These are phyloP conservation scores for Coemansia erecta DNA, from an alignment of 192 early-diverging fungal species.

Conservation along the genomic window DNA sequence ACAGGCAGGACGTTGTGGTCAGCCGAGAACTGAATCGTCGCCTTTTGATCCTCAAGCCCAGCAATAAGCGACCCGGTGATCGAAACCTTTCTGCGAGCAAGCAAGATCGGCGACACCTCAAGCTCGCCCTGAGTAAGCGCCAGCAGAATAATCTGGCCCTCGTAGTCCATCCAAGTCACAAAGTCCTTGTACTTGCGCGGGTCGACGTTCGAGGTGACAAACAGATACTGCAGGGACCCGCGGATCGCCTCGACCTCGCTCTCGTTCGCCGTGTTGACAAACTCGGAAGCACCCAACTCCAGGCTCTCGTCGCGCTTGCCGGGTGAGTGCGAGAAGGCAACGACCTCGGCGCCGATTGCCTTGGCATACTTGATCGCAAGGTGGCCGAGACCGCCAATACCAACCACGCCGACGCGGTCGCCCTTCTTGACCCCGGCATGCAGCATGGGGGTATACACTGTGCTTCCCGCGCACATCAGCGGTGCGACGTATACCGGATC, in stretches of 20 bases:
- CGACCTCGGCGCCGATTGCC: constrained; percentile 50
- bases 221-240: constrained; percentile 35
- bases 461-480: constrained; percentile 79
- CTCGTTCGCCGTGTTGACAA: constrained; percentile 36
- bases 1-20: constrained; percentile 63
- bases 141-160: constrained; percentile 54
- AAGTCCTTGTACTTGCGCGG: constrained; percentile 34
- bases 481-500: constrained; percentile 62
- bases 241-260: constrained; percentile 23
- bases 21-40: constrained; percentile 68
- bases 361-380: constrained; percentile 64
- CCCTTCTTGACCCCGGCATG: constrained; percentile 61
- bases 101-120: constrained; percentile 26
- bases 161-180: constrained; percentile 40
- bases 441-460: constrained; percentile 72
- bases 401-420: constrained; percentile 67
- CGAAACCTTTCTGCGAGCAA: constrained; percentile 43
- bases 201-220: constrained; percentile 31
- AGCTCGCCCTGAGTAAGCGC: constrained; percentile 51
- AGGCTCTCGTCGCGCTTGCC: constrained; percentile 58
- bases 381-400: constrained; percentile 77
- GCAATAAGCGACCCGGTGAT: constrained; percentile 69
- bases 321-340: constrained; percentile 57
- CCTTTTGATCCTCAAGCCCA: constrained; percentile 54
- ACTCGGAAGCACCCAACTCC: constrained; percentile 61